A percentile compares a stretch with the other conserved stretches of the same genome.
phyloP scores from a whole-genome alignment of 2,329 filamentous ascomycete genomes.

The Ceratocystis smalleyi region DNA sequence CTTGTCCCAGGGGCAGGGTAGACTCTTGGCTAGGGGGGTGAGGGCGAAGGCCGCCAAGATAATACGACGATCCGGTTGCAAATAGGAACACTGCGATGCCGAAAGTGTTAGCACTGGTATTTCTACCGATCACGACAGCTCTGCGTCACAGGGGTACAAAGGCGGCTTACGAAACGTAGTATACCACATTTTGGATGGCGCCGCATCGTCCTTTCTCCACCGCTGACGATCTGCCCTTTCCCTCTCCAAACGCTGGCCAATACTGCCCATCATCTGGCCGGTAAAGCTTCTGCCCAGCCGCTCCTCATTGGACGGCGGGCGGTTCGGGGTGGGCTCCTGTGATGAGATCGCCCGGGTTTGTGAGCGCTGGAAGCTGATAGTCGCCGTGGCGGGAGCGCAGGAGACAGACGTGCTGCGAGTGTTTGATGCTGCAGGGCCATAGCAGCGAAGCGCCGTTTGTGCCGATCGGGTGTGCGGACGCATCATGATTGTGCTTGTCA shows the following conservation, averaged over 20 bases:
- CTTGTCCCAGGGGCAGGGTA: slow-evolving; percentile 41
- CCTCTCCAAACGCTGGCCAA: slow-evolving; percentile 37
- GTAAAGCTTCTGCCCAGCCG: slow-evolving; percentile 33
- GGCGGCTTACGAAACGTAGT: slow-evolving; percentile 36
- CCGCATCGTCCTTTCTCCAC: slow-evolving; percentile 28
- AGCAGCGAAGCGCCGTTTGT: background rate
- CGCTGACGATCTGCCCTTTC: slow-evolving; percentile 39
- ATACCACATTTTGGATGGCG: slow-evolving; percentile 32
- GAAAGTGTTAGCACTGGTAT: background rate
- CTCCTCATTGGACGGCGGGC: slow-evolving; percentile 24
- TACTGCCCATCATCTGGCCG: slow-evolving; percentile 45
- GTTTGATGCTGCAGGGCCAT: background rate
- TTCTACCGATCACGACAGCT: too few species aligned
- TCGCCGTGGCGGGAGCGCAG: background rate
- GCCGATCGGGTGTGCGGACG: background rate
- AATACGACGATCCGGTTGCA: slow-evolving; percentile 39
- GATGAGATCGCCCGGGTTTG: slow-evolving; percentile 5
- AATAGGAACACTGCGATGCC: slow-evolving; percentile 33
- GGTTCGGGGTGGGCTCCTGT: slow-evolving; percentile 10
- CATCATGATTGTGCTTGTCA: background rate
- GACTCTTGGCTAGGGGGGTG: slow-evolving; percentile 37
- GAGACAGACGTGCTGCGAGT: background rate
- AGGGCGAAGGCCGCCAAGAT: slow-evolving; percentile 40
- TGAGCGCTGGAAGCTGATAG: background rate
- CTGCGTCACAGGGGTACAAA: background rate